These are phyloP conservation scores for Phytophthora parvispora DNA, from an alignment of 352 stramenopile species.

Conservation along the genomic window DNA sequence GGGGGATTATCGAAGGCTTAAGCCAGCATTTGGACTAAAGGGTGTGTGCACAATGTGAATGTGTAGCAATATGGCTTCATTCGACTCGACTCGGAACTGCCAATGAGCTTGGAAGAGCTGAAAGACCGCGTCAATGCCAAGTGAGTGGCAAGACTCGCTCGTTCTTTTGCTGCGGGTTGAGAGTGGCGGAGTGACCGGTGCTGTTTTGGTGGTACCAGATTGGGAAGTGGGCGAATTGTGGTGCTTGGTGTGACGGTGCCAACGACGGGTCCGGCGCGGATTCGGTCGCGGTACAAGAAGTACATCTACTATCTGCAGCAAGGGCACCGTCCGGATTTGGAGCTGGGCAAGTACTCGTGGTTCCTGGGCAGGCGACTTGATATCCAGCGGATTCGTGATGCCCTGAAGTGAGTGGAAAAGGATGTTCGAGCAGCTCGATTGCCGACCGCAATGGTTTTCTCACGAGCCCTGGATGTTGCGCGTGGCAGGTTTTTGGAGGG, in stretches of 20 bases:
- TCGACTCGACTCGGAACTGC: constrained; percentile 51
- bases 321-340: constrained; percentile 72
- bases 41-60: constrained; percentile 21
- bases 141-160: constrained; percentile 23
- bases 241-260: constrained; percentile 55
- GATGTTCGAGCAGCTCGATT: neutral
- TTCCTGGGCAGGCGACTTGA: constrained; percentile 81
- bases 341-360: constrained; percentile 84
- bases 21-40: constrained; percentile 17
- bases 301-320: constrained; percentile 94
- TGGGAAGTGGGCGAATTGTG: constrained; percentile 52
- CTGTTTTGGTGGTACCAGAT: constrained; percentile 21
- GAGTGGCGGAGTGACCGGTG: constrained; percentile 1
- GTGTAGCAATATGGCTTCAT: constrained; percentile 89
- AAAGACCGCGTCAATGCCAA: constrained; percentile 64
- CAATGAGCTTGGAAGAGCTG: constrained; percentile 52
- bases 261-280: constrained; percentile 54
- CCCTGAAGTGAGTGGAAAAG: constrained; percentile 51
- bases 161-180: neutral
- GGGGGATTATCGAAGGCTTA: neutral
- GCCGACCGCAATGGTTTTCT: neutral
- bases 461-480: neutral
- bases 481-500: constrained; percentile 66
- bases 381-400: constrained; percentile 68
- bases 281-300: constrained; percentile 89